These are phyloP conservation scores for Aureobasidium namibiae DNA, from an alignment of 2,329 filamentous ascomycete species.

Conservation along the genomic window DNA sequence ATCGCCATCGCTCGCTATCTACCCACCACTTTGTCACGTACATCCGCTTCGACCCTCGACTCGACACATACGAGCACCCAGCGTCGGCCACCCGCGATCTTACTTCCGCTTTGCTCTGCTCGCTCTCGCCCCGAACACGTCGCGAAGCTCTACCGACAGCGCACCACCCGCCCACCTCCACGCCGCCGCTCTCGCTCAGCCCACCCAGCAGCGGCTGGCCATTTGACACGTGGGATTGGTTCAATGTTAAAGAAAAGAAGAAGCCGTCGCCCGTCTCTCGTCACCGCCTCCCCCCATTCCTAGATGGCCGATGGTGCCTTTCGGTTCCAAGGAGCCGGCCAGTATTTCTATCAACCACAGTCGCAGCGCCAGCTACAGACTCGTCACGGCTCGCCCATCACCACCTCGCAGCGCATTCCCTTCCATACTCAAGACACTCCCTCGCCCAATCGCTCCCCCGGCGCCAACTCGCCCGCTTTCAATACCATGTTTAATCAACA, in stretches of 20 bases:
- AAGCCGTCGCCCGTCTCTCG: slow-evolving; percentile 35
- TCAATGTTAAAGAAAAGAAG: slow-evolving; percentile 43
- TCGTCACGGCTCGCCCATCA: slow-evolving; percentile 40
- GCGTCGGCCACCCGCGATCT: not conserved
- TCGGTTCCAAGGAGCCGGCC: slow-evolving; percentile 54
- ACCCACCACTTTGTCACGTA: not conserved
- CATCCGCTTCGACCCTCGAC: not conserved
- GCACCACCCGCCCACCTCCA: not conserved
- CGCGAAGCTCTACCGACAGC: slow-evolving; percentile 5
- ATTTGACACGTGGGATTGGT: slow-evolving; percentile 17
- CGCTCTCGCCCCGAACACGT: not conserved
- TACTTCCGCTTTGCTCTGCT: not conserved
- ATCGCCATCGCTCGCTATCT: slow-evolving; percentile 8
- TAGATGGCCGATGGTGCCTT: slow-evolving; percentile 63
- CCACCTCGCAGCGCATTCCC: slow-evolving; percentile 24
- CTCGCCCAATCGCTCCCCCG: slow-evolving; percentile 51
- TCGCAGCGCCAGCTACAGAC: slow-evolving; percentile 37
- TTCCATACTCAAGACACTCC: slow-evolving; percentile 43
- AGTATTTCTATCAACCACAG: slow-evolving; percentile 50
- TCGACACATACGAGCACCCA: not conserved
- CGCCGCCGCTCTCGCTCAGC: slow-evolving; percentile 3
- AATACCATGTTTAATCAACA: slow-evolving; percentile 66
- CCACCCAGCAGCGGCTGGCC: slow-evolving; percentile 14
- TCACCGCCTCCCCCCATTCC: slow-evolving; percentile 31
- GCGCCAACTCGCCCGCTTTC: slow-evolving; percentile 41